These are phyloP conservation scores for Phytopythium aichiense DNA, from an alignment of 352 stramenopile species.

Conservation along the genomic window DNA sequence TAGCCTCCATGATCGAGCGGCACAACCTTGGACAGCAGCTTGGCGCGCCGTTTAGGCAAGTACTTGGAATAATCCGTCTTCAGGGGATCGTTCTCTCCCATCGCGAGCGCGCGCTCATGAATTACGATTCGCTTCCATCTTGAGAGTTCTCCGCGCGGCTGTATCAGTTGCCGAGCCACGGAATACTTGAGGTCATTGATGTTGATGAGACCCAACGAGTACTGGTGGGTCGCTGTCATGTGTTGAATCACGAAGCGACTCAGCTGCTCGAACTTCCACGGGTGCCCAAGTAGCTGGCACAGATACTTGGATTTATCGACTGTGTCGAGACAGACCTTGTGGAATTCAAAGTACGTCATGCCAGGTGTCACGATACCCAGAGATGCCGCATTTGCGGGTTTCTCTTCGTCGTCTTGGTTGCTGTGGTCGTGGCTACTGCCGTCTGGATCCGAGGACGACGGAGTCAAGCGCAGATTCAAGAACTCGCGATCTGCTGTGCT, in stretches of 20 bases:
- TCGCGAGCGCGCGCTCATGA: conserved; percentile 85
- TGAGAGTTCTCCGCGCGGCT: conserved; percentile 51
- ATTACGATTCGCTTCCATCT: conserved; percentile 69
- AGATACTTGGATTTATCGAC: conserved; percentile 70
- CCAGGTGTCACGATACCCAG: conserved; percentile 10
- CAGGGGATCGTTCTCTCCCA: conserved; percentile 89
- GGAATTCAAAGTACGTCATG: conserved; percentile 84
- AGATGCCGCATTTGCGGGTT: neutral
- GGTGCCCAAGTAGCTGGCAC: conserved; percentile 46
- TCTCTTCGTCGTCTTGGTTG: neutral
- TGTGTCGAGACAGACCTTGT: conserved; percentile 42
- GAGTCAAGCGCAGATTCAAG: conserved; percentile 37
- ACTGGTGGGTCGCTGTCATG: conserved; percentile 85
- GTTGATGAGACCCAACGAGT: conserved; percentile 84
- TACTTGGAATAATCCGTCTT: conserved; percentile 94
- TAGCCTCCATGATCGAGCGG: conserved; percentile 87
- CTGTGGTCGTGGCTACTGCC: neutral
- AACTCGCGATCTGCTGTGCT: conserved; percentile 59
- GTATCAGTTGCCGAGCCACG: conserved; percentile 46
- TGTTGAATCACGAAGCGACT: conserved; percentile 82
- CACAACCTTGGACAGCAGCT: conserved; percentile 82
- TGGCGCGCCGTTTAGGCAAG: conserved; percentile 57
- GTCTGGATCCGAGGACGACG: conserved; percentile 8
- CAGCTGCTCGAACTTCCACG: conserved; percentile 77
- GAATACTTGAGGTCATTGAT: conserved; percentile 87